These are phyloP conservation scores for Saturnispora serradocipensis DNA, from an alignment of 805 yeast species.

Conservation along the genomic window DNA sequence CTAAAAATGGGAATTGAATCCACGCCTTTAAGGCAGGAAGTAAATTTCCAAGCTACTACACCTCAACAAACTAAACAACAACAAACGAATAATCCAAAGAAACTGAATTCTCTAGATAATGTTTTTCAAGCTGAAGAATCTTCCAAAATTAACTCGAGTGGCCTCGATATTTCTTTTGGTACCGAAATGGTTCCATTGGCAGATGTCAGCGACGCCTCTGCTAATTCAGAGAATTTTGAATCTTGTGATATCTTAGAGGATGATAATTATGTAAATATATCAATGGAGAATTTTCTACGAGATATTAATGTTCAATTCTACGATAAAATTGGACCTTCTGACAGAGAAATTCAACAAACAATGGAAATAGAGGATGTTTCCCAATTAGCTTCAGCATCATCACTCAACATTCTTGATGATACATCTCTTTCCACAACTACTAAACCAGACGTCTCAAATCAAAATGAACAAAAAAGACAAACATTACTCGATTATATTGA, in stretches of 20 bases:
- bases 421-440: slow-evolving; percentile 6
- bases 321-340: slow-evolving; percentile 25
- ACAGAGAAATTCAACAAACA: slow-evolving; percentile 15
- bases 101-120: background rate
- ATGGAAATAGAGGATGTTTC: slow-evolving; percentile 3
- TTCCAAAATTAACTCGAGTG: slow-evolving; percentile 7
- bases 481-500: slow-evolving; percentile 23
- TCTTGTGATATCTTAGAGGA: slow-evolving; percentile 16
- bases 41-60: background rate
- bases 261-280: slow-evolving; percentile 22
- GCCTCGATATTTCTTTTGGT: slow-evolving; percentile 13
- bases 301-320: slow-evolving; percentile 26
- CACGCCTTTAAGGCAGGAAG: background rate
- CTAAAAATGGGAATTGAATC: background rate
- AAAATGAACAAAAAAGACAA: slow-evolving; percentile 9
- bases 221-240: slow-evolving; percentile 16
- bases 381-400: background rate
- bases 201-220: slow-evolving; percentile 20
- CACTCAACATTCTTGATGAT: slow-evolving; percentile 1
- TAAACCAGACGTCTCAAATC: background rate
- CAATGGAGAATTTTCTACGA: slow-evolving; percentile 21
- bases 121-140: background rate
- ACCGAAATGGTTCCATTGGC: slow-evolving; percentile 26
- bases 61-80: background rate
- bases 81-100: background rate